Evolutionary conservation across 1,284 basidiomycete species (phyloP), one percentile per base, ranked within the genome.

Genomic region (Cystobasidiaceae sp.): DNA sequence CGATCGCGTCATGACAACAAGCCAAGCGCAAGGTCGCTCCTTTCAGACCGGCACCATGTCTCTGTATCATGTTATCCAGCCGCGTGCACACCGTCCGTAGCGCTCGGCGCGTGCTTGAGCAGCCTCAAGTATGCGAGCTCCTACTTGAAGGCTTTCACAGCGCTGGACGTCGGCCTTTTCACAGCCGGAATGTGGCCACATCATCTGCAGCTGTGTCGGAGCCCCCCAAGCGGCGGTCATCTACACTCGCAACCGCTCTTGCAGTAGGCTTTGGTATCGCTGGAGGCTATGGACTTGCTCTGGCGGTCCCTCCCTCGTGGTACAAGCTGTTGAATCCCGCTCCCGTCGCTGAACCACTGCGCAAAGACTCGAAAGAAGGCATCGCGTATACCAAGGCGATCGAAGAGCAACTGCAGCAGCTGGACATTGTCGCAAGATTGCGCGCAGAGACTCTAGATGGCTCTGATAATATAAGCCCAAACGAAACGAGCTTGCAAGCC

Each of bases 321-420:
- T 49, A 64, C 33, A 55, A 56, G 51, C 52, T 64, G 27, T 23
- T 55, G 6, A 27, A 46, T 23, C 61, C 61, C 11, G 49, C 61
- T 34, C 61, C 61, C 15, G 51, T 64, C 4, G 61, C 19, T 17
- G 51, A 21, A n/a, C 21, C 30, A 17, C 61, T 52, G 27, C 8
- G 41, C 15, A 21, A 11, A 28, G 80, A 84, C 58, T 83, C 86
- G 0, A 81, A 83, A 0, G 82, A 85, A 70, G 85, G 87, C 0
- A 77, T 82, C 48, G 80, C 81, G 1, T 83, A 88, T 72, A 82
- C 81, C 4, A 80, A 80, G 9, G 75, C 79, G 19, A 80, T 94
- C 57, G 93, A 97, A 75, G 75, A 80, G 19, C 77, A 82, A 46
- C 78, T 97, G 4, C 86, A 89, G 67, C 76, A 79, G 0, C 80